Evolutionary conservation across 345 rosid genomes (phyloP), one percentile per base, ranked within the genome.

Genomic region (Anastatica hierochuntica): DNA sequence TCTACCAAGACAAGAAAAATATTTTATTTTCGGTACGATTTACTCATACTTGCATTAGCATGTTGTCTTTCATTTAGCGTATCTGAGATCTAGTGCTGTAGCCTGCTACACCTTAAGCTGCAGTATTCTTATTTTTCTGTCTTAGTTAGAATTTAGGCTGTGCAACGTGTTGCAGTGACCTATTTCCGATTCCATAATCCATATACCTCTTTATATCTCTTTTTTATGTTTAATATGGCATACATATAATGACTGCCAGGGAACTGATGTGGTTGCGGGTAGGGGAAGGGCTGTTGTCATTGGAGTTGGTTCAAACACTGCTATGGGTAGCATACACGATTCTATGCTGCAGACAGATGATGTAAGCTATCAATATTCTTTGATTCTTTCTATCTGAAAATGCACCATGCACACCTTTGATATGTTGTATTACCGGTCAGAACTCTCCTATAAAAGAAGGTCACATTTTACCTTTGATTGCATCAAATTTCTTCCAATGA

Each of bases 1-100:
- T 92, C 16, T 92, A 88, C 79, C 98, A 92, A 71, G 98, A 92
- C 84, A 92, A 92, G 83, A 92, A 88, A 51, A 92, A 92, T 71
- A 79, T 83, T 61, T 90, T 92, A 45, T 92, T 92, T 71, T 92
- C 98, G 78, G 98, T 92, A 81, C 63, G 63, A 60, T 7, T 47
- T 67, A 43, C 35, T 60, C 37, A 27, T 63, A 31, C 54, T 55
- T 70, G 51, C 57, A 53, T 44, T 13, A 49, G 53, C 48, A 63
- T 29, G 14, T 39, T 46, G 36, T 9, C 19, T 50, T 51, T 39
- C 31, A 23, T 44, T 58, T 30, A 2, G n/a, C 52, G 16, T 21
- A 30, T 46, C 19, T 2, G 10, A 19, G 29, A 44, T 59, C 14
- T 52, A 58, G 9, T 52, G 37, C 21, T 48, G 21, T 15, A 31